Evolutionary conservation across 768 basidiomycete species (phyloP).

Genomic region (Mrakia hoshinonis): DNA sequence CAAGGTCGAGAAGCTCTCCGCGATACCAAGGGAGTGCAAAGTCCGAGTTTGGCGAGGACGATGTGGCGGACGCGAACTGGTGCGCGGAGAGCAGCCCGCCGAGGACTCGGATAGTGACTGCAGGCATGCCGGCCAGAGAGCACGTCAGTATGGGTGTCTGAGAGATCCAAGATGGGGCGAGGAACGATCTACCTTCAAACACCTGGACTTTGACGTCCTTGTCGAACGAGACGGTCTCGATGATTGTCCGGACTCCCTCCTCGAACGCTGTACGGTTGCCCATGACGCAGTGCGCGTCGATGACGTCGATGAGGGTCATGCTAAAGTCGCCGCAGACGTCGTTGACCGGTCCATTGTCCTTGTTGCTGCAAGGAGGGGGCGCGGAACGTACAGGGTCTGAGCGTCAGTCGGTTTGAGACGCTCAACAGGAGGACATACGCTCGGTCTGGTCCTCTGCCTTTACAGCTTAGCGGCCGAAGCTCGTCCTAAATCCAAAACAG

Average conservation of each 20-base stretch:
- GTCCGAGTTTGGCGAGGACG: constrained; percentile 31
- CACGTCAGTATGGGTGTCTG: too few species aligned
- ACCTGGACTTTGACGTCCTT: constrained; percentile 17
- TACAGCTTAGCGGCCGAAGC: constrained; percentile 23
- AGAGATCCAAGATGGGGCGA: neutral
- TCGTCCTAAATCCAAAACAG: neutral
- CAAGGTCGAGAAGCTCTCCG: constrained; percentile 62
- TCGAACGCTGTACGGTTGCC: constrained; percentile 23
- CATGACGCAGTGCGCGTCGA: constrained; percentile 26
- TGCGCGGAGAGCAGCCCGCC: constrained; percentile 58
- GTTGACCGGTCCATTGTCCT: constrained; percentile 6
- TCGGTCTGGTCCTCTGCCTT: neutral
- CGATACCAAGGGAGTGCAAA: constrained; percentile 78
- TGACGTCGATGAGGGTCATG: constrained; percentile 25
- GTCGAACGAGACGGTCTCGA: constrained; percentile 19
- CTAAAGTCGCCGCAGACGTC: constrained; percentile 26
- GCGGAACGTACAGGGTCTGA: neutral
- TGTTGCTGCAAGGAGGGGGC: neutral
- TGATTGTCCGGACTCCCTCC: constrained; percentile 5
- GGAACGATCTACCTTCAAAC: neutral
- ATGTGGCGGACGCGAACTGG: constrained; percentile 52
- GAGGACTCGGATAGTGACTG: constrained; percentile 48
- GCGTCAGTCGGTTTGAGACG: neutral
- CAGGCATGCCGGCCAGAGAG: neutral
- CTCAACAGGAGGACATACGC: neutral